Percentiles rank a stretch among this genome's conserved stretches.
Conservation (phyloP, 2,329 filamentous ascomycete species). For the Phyllosticta citribraziliensis region DNA sequence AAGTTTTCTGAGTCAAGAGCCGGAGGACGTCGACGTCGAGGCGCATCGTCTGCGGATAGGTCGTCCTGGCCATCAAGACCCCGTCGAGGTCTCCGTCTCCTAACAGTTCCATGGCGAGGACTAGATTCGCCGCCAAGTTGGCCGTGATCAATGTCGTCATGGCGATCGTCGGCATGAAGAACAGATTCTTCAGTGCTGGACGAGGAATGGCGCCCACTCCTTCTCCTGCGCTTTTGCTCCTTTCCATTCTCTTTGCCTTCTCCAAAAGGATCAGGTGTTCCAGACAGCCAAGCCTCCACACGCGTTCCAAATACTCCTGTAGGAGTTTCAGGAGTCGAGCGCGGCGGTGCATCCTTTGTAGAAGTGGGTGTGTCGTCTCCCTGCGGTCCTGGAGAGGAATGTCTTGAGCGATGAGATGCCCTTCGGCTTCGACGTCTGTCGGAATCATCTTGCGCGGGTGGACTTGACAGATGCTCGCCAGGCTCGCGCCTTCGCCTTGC, state of each 20-base stretch:
- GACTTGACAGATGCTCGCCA: background rate
- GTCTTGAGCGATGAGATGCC: background rate
- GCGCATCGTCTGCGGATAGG: background rate
- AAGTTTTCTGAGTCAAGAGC: slow-evolving; percentile 17
- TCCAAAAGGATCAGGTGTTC: slow-evolving; percentile 46
- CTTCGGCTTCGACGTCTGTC: slow-evolving; percentile 5
- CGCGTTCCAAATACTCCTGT: slow-evolving; percentile 40
- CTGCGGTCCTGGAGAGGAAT: background rate
- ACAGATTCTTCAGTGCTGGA: slow-evolving; percentile 8
- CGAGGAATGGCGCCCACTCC: slow-evolving; percentile 1
- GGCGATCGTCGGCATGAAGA: background rate
- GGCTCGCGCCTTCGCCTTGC: slow-evolving; percentile 8
- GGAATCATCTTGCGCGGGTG: background rate
- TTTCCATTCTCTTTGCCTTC: slow-evolving; percentile 29
- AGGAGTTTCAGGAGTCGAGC: slow-evolving; percentile 22
- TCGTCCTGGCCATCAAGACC: slow-evolving; percentile 21
- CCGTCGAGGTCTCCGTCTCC: slow-evolving; percentile 19
- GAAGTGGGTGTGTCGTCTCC: background rate
- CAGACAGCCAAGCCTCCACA: slow-evolving; percentile 53
- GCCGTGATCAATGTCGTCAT: background rate
- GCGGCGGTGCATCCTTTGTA: slow-evolving; percentile 15
- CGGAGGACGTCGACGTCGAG: background rate
- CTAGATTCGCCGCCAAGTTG: background rate
- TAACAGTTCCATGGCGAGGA: slow-evolving; percentile 13
- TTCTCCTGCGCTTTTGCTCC: slow-evolving; percentile 3